Base-by-base conservation (phyloP, 31 red algal genomes). In the Odonthalia washingtoniensis region DNA sequence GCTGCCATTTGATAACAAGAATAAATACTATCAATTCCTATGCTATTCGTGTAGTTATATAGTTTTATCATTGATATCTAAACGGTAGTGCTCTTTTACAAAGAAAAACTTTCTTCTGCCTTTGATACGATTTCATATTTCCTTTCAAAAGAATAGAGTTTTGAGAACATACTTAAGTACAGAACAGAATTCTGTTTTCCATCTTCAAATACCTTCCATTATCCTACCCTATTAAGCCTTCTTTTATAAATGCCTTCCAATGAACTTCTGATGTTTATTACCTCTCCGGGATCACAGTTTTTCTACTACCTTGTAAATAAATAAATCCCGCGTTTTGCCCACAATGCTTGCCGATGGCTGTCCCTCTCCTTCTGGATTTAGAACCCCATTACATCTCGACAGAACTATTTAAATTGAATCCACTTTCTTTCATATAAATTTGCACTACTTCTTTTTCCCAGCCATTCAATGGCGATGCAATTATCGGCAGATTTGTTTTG, bases 281-380 rank as follows among this genome's bases (percentile, higher is more conserved):
- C 76, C 0, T 12, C 1, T 6, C 41, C 42, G 18, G 76, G 42
- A 34, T 60, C 46, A 36, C 76, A 38, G 40, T 21, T 43, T 80
- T 52, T 80, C 45, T 14, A 60, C 41, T 4, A 80, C 3, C 26
- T 80, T 80, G n/a, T 60, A 80, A 32, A 34, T 52, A 34, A 80
- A 63, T 31, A 80, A 60, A n/a, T 57, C 49, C 21, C 9, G 21
- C 9, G 9, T 9, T 57, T 57, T 80, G 21, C 3, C 9, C 6
- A 0, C 40, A 33, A 31, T 80, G 32, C 6, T 42, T 57, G 49
- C 49, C 9, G 49, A 57, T 57, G 49, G 49, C 12, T 57, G 12
- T 57, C 49, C 49, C 9, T 14, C 21, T 57, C 49, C 21, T 21
- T 57, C 49, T 57, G 49, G 9, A 57, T 57, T 21, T 14, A 57